These are phyloP conservation scores for Colletotrichum sp. DNA, from an alignment of 2,329 filamentous ascomycete genomes.

Conservation along the genomic window DNA sequence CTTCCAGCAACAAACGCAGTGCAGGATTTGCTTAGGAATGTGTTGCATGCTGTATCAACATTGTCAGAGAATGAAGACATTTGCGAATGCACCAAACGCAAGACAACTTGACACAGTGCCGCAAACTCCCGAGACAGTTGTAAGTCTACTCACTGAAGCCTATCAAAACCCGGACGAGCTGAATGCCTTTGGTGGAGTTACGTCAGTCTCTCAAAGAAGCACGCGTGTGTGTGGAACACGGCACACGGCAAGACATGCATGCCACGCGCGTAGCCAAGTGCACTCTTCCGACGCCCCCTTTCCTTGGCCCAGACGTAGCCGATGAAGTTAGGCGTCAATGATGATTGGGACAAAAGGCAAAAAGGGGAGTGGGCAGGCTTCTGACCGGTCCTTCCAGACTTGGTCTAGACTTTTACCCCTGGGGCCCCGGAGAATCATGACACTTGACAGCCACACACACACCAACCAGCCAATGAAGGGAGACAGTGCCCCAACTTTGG, in stretches of 20 bases:
- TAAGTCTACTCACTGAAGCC: no score
- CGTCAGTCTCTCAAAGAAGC: not conserved
- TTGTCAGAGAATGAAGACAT: not conserved
- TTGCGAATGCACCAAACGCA: no score
- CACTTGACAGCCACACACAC: not conserved
- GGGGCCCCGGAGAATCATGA: not conserved
- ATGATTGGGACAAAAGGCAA: not conserved
- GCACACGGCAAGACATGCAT: not conserved
- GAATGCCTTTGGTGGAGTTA: not conserved
- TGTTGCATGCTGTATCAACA: not conserved
- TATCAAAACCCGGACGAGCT: not conserved
- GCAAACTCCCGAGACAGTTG: no score
- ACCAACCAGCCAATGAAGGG: not conserved
- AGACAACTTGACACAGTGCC: no score
- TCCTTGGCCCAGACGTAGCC: not conserved
- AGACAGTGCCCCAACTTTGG: not conserved
- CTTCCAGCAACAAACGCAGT: not conserved
- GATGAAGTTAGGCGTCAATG: not conserved
- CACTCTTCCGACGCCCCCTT: not conserved
- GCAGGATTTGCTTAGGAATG: no score
- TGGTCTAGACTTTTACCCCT: not conserved
- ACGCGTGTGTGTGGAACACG: not conserved
- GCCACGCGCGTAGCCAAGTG: not conserved
- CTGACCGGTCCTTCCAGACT: not conserved
- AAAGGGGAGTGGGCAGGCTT: not conserved